Percentiles rank a stretch among this genome's conserved stretches.
Evolutionary conservation across 2,329 filamentous ascomycete genomes (phyloP).

Genomic region (Pleurostoma richardsiae): DNA sequence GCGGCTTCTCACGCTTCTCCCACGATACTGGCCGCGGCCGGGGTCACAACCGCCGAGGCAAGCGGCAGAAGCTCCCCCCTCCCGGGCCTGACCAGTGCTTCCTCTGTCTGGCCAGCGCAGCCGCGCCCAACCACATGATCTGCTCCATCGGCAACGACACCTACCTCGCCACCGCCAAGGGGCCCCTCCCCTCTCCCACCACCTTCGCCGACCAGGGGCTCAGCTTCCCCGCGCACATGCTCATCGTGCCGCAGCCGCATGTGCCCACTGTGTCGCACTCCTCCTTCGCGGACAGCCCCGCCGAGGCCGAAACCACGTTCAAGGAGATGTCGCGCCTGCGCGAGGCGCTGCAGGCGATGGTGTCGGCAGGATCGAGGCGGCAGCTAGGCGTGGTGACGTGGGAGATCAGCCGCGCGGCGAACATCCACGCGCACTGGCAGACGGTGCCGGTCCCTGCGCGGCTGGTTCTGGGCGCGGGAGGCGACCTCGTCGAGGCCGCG

Average conservation of each 20-base stretch:
- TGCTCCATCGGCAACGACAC: constrained; percentile 81
- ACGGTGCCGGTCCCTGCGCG: constrained; percentile 71
- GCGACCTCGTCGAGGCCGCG: constrained; percentile 69
- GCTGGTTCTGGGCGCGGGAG: constrained; percentile 56
- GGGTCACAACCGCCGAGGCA: constrained; percentile 12
- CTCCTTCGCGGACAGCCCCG: constrained; percentile 49
- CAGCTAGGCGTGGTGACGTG: constrained; percentile 81
- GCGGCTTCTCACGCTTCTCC: constrained; percentile 49
- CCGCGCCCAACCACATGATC: constrained; percentile 80
- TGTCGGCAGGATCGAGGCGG: constrained; percentile 47
- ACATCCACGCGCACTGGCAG: constrained; percentile 93
- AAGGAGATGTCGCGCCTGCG: constrained; percentile 82
- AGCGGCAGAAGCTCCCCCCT: constrained; percentile 45
- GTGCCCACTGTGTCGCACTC: constrained; percentile 62
- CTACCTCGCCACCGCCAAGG: constrained; percentile 90
- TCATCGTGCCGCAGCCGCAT: constrained; percentile 87
- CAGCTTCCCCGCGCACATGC: constrained; percentile 75
- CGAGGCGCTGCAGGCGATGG: constrained; percentile 72
- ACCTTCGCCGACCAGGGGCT: constrained; percentile 64
- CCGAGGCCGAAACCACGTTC: constrained; percentile 57
- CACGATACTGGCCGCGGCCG: constrained; percentile 27
- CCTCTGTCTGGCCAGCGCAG: constrained; percentile 89
- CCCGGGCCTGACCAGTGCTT: constrained; percentile 79
- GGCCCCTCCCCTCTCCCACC: constrained; percentile 67
- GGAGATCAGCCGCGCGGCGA: constrained; percentile 78